These are phyloP conservation scores for Sporisorium scitamineum DNA, from an alignment of 1,284 basidiomycete genomes.

Conservation along the genomic window DNA sequence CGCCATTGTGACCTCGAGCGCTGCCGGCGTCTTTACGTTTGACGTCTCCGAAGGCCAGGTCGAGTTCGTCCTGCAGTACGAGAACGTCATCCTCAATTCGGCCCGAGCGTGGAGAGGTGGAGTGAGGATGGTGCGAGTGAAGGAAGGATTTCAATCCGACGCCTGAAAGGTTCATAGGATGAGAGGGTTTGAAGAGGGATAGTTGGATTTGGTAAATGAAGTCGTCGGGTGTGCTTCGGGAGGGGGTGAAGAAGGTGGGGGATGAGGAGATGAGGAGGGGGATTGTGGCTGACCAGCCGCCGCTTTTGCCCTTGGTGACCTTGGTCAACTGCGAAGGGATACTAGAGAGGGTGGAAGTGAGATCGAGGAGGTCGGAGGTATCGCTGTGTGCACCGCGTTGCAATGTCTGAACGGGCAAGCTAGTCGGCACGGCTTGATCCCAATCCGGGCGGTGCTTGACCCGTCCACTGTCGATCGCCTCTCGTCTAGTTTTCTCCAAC, in stretches of 20 bases:
- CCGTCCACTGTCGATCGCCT: neutral
- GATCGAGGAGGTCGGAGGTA: neutral
- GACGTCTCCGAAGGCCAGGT: slow-evolving; percentile 20
- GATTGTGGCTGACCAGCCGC: slow-evolving; percentile 13
- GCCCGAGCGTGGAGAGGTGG: neutral
- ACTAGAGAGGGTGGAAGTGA: neutral
- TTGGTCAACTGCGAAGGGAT: neutral
- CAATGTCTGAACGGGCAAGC: neutral
- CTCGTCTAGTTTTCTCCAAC: slow-evolving; percentile 6
- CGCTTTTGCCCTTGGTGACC: slow-evolving; percentile 1
- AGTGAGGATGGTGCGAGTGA: neutral
- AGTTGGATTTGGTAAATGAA: slow-evolving; percentile 18
- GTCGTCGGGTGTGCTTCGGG: neutral
- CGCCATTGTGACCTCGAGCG: slow-evolving; percentile 42
- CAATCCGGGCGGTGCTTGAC: slow-evolving; percentile 8
- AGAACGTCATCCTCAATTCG: slow-evolving; percentile 12
- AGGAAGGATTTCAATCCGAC: slow-evolving; percentile 17
- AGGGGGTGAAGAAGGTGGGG: neutral
- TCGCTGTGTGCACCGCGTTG: neutral
- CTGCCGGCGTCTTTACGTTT: slow-evolving; percentile 17
- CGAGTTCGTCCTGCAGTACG: slow-evolving; percentile 45
- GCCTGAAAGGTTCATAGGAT: slow-evolving; percentile 45
- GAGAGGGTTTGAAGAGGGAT: slow-evolving; percentile 31
- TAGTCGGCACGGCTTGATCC: slow-evolving; percentile 1
- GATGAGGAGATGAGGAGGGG: slow-evolving; percentile 13